phyloP scores from a whole-genome alignment of 441 rosid genomes.

The Gossypium davidsonii region DNA sequence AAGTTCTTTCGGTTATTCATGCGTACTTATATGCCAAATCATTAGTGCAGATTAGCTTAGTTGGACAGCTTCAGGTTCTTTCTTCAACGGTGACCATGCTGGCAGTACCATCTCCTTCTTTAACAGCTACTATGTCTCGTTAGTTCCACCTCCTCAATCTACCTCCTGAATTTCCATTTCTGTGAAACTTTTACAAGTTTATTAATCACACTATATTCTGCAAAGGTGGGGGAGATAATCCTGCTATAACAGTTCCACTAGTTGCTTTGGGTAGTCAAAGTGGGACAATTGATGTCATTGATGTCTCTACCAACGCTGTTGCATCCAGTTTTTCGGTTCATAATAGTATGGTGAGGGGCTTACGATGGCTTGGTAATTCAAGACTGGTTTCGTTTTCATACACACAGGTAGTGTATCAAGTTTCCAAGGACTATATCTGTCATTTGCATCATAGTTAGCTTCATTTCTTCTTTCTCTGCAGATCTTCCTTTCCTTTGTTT shows the following conservation, averaged over 20 bases:
- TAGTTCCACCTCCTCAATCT: slow-evolving; percentile 36
- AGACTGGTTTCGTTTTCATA: slow-evolving; percentile 92
- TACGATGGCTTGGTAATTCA: slow-evolving; percentile 98
- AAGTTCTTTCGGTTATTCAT: slow-evolving; percentile 17
- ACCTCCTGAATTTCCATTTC: slow-evolving; percentile 14
- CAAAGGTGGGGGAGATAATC: slow-evolving; percentile 90
- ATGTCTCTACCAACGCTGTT: slow-evolving; percentile 92
- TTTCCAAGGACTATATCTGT: not conserved
- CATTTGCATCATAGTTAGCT: not conserved
- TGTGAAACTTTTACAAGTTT: slow-evolving; percentile 9
- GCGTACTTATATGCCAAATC: slow-evolving; percentile 18
- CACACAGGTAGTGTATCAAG: slow-evolving; percentile 56
- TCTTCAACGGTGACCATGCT: slow-evolving; percentile 88
- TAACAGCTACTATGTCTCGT: slow-evolving; percentile 94
- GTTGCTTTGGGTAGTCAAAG: slow-evolving; percentile 98
- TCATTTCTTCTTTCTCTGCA: not conserved
- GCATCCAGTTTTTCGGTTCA: slow-evolving; percentile 85
- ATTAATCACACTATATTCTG: slow-evolving; percentile 26
- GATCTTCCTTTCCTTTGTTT: not conserved
- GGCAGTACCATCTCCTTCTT: slow-evolving; percentile 91
- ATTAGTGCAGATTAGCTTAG: slow-evolving; percentile 67
- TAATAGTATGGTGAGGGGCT: slow-evolving; percentile 70
- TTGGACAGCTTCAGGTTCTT: slow-evolving; percentile 92
- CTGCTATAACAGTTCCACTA: slow-evolving; percentile 91
- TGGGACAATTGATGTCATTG: slow-evolving; percentile 72